phyloP scores from a whole-genome alignment of 495 filamentous ascomycete species.

The Astrocystis sublimbata region DNA sequence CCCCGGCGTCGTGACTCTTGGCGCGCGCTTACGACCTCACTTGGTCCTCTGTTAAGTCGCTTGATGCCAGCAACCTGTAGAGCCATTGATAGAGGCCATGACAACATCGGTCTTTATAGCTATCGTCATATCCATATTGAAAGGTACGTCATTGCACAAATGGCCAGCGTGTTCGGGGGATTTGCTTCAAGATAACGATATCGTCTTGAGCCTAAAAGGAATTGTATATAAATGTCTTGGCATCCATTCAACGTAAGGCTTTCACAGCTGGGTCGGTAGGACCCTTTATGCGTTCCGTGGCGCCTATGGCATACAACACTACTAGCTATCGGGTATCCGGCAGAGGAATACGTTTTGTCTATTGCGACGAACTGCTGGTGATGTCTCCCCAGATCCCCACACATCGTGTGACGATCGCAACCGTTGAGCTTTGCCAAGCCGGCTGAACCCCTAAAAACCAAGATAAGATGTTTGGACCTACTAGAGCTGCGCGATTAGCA shows the following conservation, averaged over 20 bases:
- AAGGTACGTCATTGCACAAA: constrained; percentile 12
- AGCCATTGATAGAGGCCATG: constrained; percentile 4
- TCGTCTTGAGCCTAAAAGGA: constrained; percentile 16
- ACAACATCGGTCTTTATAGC: constrained; percentile 11
- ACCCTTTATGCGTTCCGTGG: constrained; percentile 17
- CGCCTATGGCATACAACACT: constrained; percentile 4
- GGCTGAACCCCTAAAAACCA: constrained; percentile 10
- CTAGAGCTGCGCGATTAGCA: not conserved
- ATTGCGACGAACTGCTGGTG: not conserved
- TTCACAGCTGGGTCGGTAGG: not conserved
- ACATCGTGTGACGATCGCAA: constrained; percentile 5
- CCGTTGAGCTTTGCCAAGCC: constrained; percentile 13
- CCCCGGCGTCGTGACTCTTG: constrained; percentile 7
- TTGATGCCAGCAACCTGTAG: constrained; percentile 5
- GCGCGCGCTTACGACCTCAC: constrained; percentile 10
- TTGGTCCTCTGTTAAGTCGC: not conserved
- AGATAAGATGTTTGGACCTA: not conserved
- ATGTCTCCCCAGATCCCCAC: constrained; percentile 12
- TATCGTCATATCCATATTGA: not conserved
- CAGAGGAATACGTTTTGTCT: not conserved
- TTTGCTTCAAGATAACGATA: constrained; percentile 5
- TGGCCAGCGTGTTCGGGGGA: not conserved
- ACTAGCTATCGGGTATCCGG: constrained; percentile 10
- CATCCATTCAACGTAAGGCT: not conserved
- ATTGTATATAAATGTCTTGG: constrained; percentile 10